Evolutionary conservation across 23 red algal species (phyloP), one percentile per base, ranked within the genome.

Genomic region (Gracilaria domingensis): DNA sequence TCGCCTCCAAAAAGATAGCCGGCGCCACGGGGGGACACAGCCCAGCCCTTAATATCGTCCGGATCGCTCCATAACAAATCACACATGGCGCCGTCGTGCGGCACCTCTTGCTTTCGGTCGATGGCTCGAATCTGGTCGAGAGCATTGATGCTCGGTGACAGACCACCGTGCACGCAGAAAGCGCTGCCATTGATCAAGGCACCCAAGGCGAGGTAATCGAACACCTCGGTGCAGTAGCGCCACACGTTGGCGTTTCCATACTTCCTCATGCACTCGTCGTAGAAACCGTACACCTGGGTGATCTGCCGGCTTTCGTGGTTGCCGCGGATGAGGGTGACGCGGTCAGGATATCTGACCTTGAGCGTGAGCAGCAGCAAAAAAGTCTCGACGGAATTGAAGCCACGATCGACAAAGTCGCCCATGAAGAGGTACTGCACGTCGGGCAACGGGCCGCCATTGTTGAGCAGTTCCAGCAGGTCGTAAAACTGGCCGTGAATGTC

Each of bases 401-500:
- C 96, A 11, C 96, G 84, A 62, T 98, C 96, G 26, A 98, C 96
- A 95, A 95, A 98, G 76, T 98, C 96, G 42, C 96, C 96, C 83
- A 98, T 84, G 77, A 98, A 98, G 23, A 98, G 72, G 74, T 98
- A 98, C 60, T 91, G 82, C 29, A 95, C 93, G 57, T 90, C 86
- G 24, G 97, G 97, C 34, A 90, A 36, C 40, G 88, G 85, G 71
- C 97, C 97, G 16, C 97, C 97, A 25, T 82, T 88, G 62, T 93
- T 86, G 40, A 99, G 78, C 33, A 99, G 94, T 59, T 99, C 97
- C 12, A 99, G 77, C n/a, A 99, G 66, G 79, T 99, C 97, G 70
- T 94, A 99, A 45, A 96, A 95, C 91, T 99, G 97, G 71, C 97
- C 97, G 53, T 99, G 97, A 65, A 99, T 96, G 60, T 99, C 97